Base-by-base conservation (phyloP, 2,329 filamentous ascomycete genomes). In the Ceratocystis diversiconidia region DNA sequence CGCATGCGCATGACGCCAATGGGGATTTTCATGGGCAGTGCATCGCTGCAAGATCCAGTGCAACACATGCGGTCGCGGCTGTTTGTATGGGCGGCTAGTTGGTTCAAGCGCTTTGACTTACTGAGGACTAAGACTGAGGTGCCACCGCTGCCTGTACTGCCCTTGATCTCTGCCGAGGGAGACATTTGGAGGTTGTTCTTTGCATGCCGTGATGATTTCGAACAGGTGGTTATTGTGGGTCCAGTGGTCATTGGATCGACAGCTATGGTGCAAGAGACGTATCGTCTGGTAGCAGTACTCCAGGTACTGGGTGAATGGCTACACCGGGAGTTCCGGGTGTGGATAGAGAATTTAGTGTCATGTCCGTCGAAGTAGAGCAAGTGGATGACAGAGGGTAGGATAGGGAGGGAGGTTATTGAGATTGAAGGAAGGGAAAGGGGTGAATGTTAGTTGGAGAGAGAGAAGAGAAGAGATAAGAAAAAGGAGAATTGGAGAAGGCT, bases 211-310 rank as follows among this genome's bases (percentile, higher is more conserved):
- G 61, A 64, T 28, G 50, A 62, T n/a, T 32, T 41, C 6, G 30
- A 48, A 0, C 44, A 44, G 7, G 65, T 66, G 6, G 57, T 52
- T 15, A 64, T 66, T 28, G 50, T 66, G 5, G 65, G 65, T 2
- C 65, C 65, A n/a, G 65, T 66, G 1, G 60, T 55, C 15, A 66
- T 66, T 61, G 65, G 65, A 10, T 66, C 65, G n/a, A 66, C 62
- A 8, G 55, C 65, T 8, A 64, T 66, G 61, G 55, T 66, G 4
- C 65, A 66, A 41, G 65, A 66, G 17, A 32, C 62, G 1, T 66
- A 64, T 44, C 48, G 52, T 17, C 43, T 66, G 28, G 32, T 66
- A 28, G 62, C 61, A 1, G 61, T 66, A n/a, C 44, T 66, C 4
- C 28, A 55, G n/a, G 55, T 64, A 36, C 52, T 66, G 17, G 57